Evolutionary conservation across 176 grass and related monocot genomes (phyloP).

Genomic region (Bolboschoenus planiculmis): DNA sequence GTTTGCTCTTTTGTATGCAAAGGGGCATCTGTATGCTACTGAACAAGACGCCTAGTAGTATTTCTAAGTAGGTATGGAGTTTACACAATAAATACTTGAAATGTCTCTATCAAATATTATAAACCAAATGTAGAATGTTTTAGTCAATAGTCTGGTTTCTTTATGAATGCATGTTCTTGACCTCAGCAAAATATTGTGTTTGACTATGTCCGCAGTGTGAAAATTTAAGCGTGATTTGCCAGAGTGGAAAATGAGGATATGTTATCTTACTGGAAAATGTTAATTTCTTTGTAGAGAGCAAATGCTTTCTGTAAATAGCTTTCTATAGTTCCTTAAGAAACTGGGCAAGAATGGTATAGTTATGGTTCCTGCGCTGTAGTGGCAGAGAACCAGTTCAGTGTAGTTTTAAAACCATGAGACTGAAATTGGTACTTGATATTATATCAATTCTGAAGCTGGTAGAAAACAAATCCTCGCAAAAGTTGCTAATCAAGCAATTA

Average conservation of each 20-base stretch:
- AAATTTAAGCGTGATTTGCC: background rate
- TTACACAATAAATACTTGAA: background rate
- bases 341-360: background rate
- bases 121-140: background rate
- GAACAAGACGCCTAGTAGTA: background rate
- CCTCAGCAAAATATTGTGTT: background rate
- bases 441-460: background rate
- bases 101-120: background rate
- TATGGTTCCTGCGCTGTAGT: background rate
- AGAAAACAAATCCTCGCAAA: background rate
- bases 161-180: background rate
- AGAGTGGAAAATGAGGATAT: too few relatives aligned
- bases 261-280: too few relatives aligned
- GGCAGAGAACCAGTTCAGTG: background rate
- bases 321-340: background rate
- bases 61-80: background rate
- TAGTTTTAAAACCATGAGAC: background rate
- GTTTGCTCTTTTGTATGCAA: background rate
- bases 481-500: background rate
- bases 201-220: background rate
- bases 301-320: background rate
- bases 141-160: background rate
- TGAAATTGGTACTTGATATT: background rate
- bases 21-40: background rate
- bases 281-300: background rate